Evolutionary conservation across 2,329 filamentous ascomycete species (phyloP), one percentile per base, ranked within the genome.

Genomic region (Penicillium sp.): DNA sequence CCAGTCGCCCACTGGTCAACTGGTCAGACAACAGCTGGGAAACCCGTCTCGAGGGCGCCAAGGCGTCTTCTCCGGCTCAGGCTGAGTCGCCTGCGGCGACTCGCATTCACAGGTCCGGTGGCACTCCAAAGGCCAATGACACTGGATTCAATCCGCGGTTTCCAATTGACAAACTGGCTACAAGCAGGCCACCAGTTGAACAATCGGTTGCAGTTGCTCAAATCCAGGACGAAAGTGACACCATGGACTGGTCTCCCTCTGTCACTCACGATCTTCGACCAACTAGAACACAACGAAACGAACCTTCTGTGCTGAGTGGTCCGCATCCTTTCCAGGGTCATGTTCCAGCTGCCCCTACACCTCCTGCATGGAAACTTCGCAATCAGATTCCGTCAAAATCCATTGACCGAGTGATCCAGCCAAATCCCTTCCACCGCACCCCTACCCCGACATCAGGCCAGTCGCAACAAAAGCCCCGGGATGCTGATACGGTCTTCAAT

Each of bases 181-280:
- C 67, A 50, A 57, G 62, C 48, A 66, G 48, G 32, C 53, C 65
- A 43, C 55, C 63, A 18, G 57, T 58, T 13, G 54, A 59, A 31
- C 52, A 60, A 22, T 54, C 62, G 46, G 57, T 60, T n/a, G 53
- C 65, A 32, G 67, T 73, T 47, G 65, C 66, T 44, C 65, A 71
- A 18, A 75, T 74, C 18, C 72, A 72, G 47, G 69, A 71, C 5
- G 74, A 75, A 46, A 65, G 61, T 16, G 76, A 79, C 55, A 70
- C 70, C 40, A 80, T 81, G 78, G 78, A 81, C 55, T 81, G 78
- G 78, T 76, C 75, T 32, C 78, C 78, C n/a, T 75, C 77, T 34
- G 56, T 65, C 39, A 70, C 75, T 39, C 67, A 72, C 49, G 57
- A 70, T 18, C 64, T 75, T 18, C 66, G 65, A 42, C 70, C 70